Base-by-base conservation (phyloP, 2,329 filamentous ascomycete species). In the Claviceps capensis region DNA sequence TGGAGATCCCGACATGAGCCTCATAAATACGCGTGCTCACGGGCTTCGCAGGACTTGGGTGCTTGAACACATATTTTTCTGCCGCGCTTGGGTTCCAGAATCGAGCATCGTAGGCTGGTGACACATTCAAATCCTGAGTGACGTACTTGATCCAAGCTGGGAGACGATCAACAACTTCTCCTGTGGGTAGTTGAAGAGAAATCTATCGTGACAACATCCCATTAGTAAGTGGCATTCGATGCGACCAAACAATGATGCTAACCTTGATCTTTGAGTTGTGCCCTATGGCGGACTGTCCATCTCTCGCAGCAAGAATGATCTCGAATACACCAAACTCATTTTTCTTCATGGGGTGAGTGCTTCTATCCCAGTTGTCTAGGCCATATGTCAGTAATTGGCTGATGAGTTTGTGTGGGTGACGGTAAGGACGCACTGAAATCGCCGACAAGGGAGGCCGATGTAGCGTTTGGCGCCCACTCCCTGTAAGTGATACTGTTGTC, bases 231-330 rank as follows among this genome's bases (percentile, higher is more conserved):
- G 5, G 13, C 16, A 2, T 13, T 17, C 17, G 22, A 52, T 40
- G 4, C 37, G 30, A 46, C n/a, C 44, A 8, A 44, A 16, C 16
- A 41, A 6, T 19, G 14, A 36, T 2, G 53, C 69, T 55, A 65
- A 90, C 91, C 84, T 98, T 98, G 70, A 98, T 71, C 72, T 96
- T 98, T 61, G 89, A 94, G 59, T 95, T 88, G 71, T 98, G 93
- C 48, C 85, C 78, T 62, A 98, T 95, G 4, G 82, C 83, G 45
- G 88, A 77, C 55, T 85, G 72, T 37, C 90, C 89, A 62, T 88
- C 65, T 53, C 78, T 79, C 47, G 85, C 80, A 11, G 87, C 86
- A 8, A 98, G 61, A 1, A 74, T 79, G 50, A 96, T 82, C 63
- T 95, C 86, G 72, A 91, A 98, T 30, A 94, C 83, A 4, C 93